These are phyloP conservation scores for Piper longum DNA, from an alignment of 164 flowering plant genomes.

Conservation along the genomic window DNA sequence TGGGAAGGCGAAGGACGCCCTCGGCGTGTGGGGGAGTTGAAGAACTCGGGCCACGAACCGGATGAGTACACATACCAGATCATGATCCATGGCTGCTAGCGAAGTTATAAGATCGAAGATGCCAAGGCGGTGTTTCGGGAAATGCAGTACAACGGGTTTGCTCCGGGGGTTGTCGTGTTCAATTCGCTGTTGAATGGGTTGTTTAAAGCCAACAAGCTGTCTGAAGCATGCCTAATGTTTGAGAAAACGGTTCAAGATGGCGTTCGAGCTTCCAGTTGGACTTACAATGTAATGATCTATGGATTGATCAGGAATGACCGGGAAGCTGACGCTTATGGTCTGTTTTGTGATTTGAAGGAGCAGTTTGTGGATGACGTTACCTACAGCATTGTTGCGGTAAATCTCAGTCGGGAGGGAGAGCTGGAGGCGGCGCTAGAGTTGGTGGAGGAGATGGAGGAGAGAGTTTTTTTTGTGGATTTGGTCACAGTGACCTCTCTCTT, in stretches of 20 bases:
- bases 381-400: conserved; percentile 65
- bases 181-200: conserved; percentile 77
- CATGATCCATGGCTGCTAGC: conserved; percentile 67
- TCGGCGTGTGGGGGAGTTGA: conserved; percentile 67
- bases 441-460: conserved; percentile 80
- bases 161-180: conserved; percentile 46
- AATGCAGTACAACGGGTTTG: conserved; percentile 60
- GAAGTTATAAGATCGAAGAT: conserved; percentile 47
- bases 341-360: conserved; percentile 80
- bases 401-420: conserved; percentile 50
- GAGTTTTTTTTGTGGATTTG: conserved; percentile 76
- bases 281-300: conserved; percentile 75
- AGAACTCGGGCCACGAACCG: conserved; percentile 71
- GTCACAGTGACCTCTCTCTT: conserved; percentile 65
- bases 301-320: conserved; percentile 78
- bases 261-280: conserved; percentile 59
- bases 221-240: conserved; percentile 74
- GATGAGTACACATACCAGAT: conserved; percentile 58
- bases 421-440: conserved; percentile 52
- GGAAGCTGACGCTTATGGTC: conserved; percentile 54
- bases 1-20: conserved; percentile 74
- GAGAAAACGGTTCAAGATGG: conserved; percentile 81
- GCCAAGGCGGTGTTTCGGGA: conserved; percentile 56
- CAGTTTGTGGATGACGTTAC: conserved; percentile 71
- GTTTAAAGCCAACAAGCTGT: conserved; percentile 56